Conservation (phyloP, 2,329 filamentous ascomycete species). For the Sporothrix pseudoabietina region DNA sequence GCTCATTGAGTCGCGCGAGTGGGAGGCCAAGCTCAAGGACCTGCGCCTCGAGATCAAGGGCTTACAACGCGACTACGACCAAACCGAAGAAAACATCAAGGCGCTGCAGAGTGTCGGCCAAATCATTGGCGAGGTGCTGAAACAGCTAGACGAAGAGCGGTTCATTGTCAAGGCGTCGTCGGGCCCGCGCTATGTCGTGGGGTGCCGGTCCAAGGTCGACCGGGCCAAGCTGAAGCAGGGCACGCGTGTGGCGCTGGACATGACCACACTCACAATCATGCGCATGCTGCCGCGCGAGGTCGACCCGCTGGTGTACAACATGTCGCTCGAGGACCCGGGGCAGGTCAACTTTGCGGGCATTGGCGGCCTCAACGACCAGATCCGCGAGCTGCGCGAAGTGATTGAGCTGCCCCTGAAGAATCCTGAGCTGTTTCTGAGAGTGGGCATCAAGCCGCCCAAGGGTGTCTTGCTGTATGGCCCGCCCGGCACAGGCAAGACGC, state of each 20-base stretch:
- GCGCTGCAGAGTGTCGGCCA: constrained; percentile 97
- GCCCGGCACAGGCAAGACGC: constrained; percentile 93
- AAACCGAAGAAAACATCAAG: constrained; percentile 99
- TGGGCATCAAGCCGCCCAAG: constrained; percentile 98
- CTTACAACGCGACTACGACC: constrained; percentile 90
- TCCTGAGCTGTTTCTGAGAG: constrained; percentile 92
- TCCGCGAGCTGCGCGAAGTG: constrained; percentile 93
- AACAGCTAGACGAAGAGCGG: constrained; percentile 98
- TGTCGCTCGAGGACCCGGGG: constrained; percentile 97
- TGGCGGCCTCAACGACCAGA: constrained; percentile 96
- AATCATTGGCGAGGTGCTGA: constrained; percentile 98
- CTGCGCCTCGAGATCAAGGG: constrained; percentile 95
- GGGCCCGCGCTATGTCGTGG: constrained; percentile 95
- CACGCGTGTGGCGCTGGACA: constrained; percentile 94
- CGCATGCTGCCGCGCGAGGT: constrained; percentile 98
- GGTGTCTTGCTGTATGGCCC: constrained; percentile 95
- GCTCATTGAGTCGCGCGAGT: constrained; percentile 93
- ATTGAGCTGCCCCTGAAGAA: constrained; percentile 98
- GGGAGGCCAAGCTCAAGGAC: constrained; percentile 96
- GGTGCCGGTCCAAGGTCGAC: constrained; percentile 97
- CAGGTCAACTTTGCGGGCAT: constrained; percentile 98
- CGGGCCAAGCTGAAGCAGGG: constrained; percentile 97
- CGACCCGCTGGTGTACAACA: constrained; percentile 98
- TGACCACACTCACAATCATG: constrained; percentile 99
- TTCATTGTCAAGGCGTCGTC: constrained; percentile 99